These are phyloP conservation scores for Eucalyptus pauciflora DNA, from an alignment of 345 rosid genomes.

Conservation along the genomic window DNA sequence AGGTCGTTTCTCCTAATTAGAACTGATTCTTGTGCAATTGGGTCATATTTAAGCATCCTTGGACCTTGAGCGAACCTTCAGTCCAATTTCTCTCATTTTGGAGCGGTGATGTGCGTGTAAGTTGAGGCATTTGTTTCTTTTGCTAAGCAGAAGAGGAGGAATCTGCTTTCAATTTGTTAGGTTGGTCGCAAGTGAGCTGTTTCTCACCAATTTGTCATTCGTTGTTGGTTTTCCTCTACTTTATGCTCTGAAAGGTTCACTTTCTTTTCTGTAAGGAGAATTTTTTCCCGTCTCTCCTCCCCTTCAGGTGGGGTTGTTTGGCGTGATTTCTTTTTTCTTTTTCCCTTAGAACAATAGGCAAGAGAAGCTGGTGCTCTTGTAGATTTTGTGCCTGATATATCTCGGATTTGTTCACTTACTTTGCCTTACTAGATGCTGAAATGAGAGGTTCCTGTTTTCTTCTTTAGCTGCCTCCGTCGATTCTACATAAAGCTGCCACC, in stretches of 20 bases:
- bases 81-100: not conserved
- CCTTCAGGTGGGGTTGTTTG: slow-evolving; percentile 26
- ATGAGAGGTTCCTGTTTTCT: slow-evolving; percentile 32
- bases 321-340: not conserved
- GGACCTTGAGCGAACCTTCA: not conserved
- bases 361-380: slow-evolving; percentile 26
- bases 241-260: slow-evolving; percentile 94
- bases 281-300: slow-evolving; percentile 28
- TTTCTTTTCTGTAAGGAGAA: slow-evolving; percentile 52
- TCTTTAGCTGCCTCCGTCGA: slow-evolving; percentile 21
- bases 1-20: not conserved
- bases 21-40: not conserved
- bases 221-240: slow-evolving; percentile 40
- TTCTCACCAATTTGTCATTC: slow-evolving; percentile 30
- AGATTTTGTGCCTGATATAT: slow-evolving; percentile 64
- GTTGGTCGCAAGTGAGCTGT: slow-evolving; percentile 32
- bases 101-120: not conserved
- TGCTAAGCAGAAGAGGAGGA: slow-evolving; percentile 36
- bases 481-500: slow-evolving; percentile 51
- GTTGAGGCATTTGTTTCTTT: not conserved
- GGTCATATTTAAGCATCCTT: not conserved
- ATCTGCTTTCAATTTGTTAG: slow-evolving; percentile 44
- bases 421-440: not conserved
- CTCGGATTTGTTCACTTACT: slow-evolving; percentile 21
- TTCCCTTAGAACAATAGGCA: slow-evolving; percentile 3